phyloP scores from a whole-genome alignment of 2,329 filamentous ascomycete species.

The Colletotrichum destructivum region DNA sequence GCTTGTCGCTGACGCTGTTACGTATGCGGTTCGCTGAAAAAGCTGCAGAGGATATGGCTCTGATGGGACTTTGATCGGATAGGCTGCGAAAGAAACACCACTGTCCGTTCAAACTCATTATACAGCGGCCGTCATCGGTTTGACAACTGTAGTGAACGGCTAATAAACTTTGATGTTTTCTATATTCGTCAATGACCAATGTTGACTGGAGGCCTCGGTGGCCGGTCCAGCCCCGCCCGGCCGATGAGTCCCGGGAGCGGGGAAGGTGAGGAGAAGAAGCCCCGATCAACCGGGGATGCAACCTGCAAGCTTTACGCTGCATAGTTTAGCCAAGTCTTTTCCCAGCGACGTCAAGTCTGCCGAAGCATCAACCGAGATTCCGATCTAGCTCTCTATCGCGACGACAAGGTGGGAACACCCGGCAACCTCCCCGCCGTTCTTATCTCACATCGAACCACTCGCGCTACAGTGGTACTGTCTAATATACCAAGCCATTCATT shows the following conservation, averaged over 20 bases:
- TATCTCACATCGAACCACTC: constrained; percentile 17
- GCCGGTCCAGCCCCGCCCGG: background rate
- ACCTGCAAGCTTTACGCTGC: background rate
- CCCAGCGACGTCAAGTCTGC: too few species aligned
- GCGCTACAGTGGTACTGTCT: background rate
- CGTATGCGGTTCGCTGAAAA: background rate
- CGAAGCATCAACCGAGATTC: too few species aligned
- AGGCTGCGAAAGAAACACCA: background rate
- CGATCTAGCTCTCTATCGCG: background rate
- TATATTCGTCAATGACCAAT: background rate
- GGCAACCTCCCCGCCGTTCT: background rate
- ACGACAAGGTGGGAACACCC: background rate
- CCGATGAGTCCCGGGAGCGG: constrained; percentile 14
- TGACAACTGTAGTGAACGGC: too few species aligned
- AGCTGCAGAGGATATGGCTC: background rate
- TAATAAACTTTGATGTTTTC: background rate
- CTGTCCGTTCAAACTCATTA: background rate
- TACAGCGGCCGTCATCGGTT: background rate
- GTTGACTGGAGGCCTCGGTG: constrained; percentile 46
- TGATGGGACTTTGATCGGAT: background rate
- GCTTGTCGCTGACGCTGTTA: too few species aligned
- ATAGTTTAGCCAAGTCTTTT: background rate
- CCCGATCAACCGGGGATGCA: constrained; percentile 2
- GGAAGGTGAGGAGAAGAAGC: constrained; percentile 17
- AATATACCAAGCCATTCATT: background rate